A percentile compares a stretch with the other conserved stretches of the same genome.
These are phyloP conservation scores for Apiotrichum brassicae DNA, from an alignment of 1,284 basidiomycete genomes.

Conservation along the genomic window DNA sequence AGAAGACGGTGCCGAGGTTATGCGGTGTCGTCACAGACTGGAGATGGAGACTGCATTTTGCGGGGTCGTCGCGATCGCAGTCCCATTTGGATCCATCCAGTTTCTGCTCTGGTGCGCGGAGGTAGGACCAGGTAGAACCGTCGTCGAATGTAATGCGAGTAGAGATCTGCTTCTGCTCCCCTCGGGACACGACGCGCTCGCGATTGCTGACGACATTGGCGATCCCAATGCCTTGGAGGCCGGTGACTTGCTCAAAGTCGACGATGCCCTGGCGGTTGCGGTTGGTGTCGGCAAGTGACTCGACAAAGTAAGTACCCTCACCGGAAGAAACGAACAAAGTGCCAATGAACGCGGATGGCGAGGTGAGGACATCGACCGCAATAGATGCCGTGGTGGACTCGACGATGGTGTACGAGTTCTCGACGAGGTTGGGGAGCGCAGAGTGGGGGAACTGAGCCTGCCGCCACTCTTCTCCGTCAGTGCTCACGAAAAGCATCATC, in stretches of 20 bases:
- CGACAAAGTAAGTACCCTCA: conserved; percentile 91
- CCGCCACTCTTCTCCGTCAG: conserved; percentile 69
- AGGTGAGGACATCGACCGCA: conserved; percentile 83
- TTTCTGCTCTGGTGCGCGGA: conserved; percentile 62
- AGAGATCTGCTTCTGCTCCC: conserved; percentile 60
- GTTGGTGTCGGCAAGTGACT: conserved; percentile 83
- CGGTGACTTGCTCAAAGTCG: conserved; percentile 86
- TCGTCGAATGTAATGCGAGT: conserved; percentile 87
- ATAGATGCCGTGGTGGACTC: conserved; percentile 88
- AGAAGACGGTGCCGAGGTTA: conserved; percentile 90
- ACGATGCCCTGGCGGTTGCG: conserved; percentile 81
- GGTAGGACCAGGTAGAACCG: conserved; percentile 69
- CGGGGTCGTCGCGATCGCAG: conserved; percentile 58
- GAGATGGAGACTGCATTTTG: conserved; percentile 75
- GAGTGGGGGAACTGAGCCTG: conserved; percentile 47
- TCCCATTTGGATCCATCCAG: conserved; percentile 56
- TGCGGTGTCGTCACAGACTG: conserved; percentile 86
- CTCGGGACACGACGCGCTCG: conserved; percentile 66
- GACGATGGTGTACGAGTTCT: conserved; percentile 80
- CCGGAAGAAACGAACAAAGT: conserved; percentile 91
- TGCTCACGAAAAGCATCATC: conserved; percentile 69
- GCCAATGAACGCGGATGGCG: conserved; percentile 66
- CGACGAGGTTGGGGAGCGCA: conserved; percentile 36
- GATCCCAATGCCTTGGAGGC: conserved; percentile 87
- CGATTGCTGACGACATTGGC: conserved; percentile 82